Percentiles rank a stretch among this genome's conserved stretches.
These are phyloP conservation scores for Wickerhamomyces strasburgensis DNA, from an alignment of 805 yeast species.

Conservation along the genomic window DNA sequence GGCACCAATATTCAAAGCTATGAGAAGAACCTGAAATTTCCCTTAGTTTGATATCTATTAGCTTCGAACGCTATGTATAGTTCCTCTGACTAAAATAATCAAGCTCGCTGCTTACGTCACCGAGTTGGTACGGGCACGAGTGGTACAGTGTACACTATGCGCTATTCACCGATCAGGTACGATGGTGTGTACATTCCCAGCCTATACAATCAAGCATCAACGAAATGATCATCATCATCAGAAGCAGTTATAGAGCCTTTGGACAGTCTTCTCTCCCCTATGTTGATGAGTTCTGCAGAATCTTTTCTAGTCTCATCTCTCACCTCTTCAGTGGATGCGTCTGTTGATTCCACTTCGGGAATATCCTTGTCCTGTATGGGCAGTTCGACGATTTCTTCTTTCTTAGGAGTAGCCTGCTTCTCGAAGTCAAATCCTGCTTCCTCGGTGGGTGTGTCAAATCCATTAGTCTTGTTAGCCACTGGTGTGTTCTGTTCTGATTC, in stretches of 20 bases:
- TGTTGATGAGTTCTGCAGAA: neutral
- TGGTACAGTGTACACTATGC: too few species aligned
- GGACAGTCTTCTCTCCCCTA: neutral
- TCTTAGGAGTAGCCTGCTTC: conserved; percentile 5
- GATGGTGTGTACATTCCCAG: too few species aligned
- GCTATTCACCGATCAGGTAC: too few species aligned
- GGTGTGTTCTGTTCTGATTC: conserved; percentile 15
- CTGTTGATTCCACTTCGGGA: neutral
- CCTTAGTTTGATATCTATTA: too few species aligned
- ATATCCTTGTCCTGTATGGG: neutral
- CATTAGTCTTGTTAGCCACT: conserved; percentile 3
- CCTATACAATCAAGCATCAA: conserved; percentile 14
- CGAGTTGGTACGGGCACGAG: too few species aligned
- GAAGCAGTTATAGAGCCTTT: neutral
- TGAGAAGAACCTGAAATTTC: too few species aligned
- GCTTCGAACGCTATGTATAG: too few species aligned
- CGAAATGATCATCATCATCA: conserved; percentile 15
- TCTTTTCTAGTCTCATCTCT: neutral
- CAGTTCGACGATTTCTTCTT: neutral
- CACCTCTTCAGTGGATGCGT: neutral
- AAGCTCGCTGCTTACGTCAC: too few species aligned
- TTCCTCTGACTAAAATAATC: too few species aligned
- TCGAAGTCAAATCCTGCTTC: conserved; percentile 11
- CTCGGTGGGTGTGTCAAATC: conserved; percentile 4
- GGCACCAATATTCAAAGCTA: too few species aligned